Conservation (phyloP, 305 asterid species). For the Solanum hybrid region DNA sequence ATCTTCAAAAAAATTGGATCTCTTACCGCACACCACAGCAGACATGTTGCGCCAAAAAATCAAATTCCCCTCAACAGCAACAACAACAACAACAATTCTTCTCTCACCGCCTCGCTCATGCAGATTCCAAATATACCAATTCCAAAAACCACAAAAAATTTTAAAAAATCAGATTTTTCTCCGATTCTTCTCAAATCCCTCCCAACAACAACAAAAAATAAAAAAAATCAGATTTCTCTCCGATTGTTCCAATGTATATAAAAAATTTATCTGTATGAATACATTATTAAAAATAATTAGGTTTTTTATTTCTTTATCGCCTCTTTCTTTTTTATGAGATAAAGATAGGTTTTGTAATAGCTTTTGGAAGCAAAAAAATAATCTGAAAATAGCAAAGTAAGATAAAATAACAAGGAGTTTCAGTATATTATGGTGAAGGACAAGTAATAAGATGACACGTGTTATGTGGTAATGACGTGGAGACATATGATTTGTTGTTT, state of each 20-base stretch:
- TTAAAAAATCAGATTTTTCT: background rate
- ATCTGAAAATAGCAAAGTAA: background rate
- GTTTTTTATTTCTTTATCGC: background rate
- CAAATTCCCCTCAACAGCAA: constrained; percentile 2
- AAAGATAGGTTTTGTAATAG: background rate
- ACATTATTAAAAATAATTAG: too few relatives aligned
- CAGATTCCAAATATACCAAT: constrained; percentile 3
- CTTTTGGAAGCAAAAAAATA: background rate
- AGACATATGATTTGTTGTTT: background rate
- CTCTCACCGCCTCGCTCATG: background rate
- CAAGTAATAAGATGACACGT: background rate
- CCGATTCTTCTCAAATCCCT: background rate
- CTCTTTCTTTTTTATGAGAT: background rate
- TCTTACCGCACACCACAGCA: constrained; percentile 98
- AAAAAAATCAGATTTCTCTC: background rate
- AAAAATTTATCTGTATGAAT: background rate
- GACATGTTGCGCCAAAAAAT: constrained; percentile 64
- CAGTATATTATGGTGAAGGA: background rate
- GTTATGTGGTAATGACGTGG: background rate
- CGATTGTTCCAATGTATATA: too few relatives aligned
- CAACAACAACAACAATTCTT: background rate
- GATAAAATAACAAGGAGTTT: background rate
- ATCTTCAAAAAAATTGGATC: constrained; percentile 91
- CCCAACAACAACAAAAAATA: background rate
- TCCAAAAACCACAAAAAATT: background rate